Base-by-base conservation (phyloP, 2,329 filamentous ascomycete genomes). In the Ophiocordyceps unilateralis region DNA sequence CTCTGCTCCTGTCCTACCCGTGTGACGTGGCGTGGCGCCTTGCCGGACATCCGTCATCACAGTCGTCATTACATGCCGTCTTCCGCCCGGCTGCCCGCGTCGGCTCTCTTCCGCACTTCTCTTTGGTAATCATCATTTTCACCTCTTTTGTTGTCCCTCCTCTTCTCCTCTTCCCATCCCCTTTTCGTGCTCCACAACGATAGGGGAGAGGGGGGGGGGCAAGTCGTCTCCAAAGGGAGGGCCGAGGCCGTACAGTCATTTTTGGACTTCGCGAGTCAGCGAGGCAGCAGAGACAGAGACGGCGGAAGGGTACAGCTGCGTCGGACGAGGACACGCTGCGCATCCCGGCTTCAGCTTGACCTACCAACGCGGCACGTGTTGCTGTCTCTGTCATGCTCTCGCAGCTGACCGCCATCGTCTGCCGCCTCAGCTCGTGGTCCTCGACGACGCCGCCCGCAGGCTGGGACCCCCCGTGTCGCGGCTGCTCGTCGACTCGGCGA, bases 401-500 rank as follows among this genome's bases (percentile, higher is more conserved):
- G 11, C 23, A 26, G 11, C 23, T 26, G 23, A 26, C 23, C 11
- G 11, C 23, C 23, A 26, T 11, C 5, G 23, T 11, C 8, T 4
- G 5, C 14, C 30, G 6, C 4, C 30, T 34, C 30, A 34, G n/a
- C 30, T 17, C 4, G 30, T 34, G 12, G 12, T 34, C 30, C 30
- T 34, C 26, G 26, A 28, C 5, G 26, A 28, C 17, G 32, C 32
- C 32, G 32, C 32, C 32, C 32, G 17, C 32, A 36, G 15, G 32
- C 32, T 19, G 32, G 8, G 15, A 7, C 32, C 32, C 9, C 7
- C 32, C 36, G 51, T 52, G 39, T 59, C 56, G 26, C 49, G 52
- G 40, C 58, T 62, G 45, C 55, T 54, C 30, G 52, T 52, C 42
- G 57, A 61, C 11, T 56, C 58, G 5, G 57, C 53, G 26, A 60